Evolutionary conservation across 225 moss, liverwort and hornwort genomes (phyloP).

Genomic region (Bryoerythrophyllum caledonicum): DNA sequence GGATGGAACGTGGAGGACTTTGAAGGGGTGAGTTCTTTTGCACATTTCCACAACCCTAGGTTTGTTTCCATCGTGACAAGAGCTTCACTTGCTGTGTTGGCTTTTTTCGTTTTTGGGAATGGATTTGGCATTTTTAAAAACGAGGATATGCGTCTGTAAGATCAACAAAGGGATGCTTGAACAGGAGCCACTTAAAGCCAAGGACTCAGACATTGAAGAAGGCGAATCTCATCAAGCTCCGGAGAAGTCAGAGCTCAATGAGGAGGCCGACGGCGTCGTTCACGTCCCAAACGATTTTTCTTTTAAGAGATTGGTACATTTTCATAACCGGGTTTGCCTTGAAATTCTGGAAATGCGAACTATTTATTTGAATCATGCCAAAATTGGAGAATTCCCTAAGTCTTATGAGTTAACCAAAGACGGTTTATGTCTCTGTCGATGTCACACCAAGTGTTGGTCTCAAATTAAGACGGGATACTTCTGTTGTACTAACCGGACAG

Average conservation of each 20-base stretch:
- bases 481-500: conserved; percentile 1
- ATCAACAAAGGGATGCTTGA: conserved; percentile 17
- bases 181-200: conserved; percentile 42
- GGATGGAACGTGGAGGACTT: conserved; percentile 36
- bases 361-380: conserved; percentile 3
- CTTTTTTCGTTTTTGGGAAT: neutral
- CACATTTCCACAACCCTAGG: neutral
- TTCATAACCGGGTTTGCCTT: neutral
- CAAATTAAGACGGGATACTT: neutral
- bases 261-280: conserved; percentile 33
- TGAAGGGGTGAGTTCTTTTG: conserved; percentile 39
- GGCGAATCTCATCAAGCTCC: conserved; percentile 32
- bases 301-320: conserved; percentile 47
- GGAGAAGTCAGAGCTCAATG: conserved; percentile 29
- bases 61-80: conserved; percentile 3
- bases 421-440: neutral
- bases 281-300: conserved; percentile 23
- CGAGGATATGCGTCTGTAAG: neutral
- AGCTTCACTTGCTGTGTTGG: conserved; percentile 3
- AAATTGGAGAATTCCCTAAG: neutral
- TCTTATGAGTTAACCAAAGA: conserved; percentile 2
- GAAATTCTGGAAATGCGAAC: conserved; percentile 12
- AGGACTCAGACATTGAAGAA: conserved; percentile 32
- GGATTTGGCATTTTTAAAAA: neutral
- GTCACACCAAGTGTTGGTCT: neutral